Evolutionary conservation across 2,329 filamentous ascomycete genomes (phyloP).

Genomic region (Trichoderma atrobrunneum): DNA sequence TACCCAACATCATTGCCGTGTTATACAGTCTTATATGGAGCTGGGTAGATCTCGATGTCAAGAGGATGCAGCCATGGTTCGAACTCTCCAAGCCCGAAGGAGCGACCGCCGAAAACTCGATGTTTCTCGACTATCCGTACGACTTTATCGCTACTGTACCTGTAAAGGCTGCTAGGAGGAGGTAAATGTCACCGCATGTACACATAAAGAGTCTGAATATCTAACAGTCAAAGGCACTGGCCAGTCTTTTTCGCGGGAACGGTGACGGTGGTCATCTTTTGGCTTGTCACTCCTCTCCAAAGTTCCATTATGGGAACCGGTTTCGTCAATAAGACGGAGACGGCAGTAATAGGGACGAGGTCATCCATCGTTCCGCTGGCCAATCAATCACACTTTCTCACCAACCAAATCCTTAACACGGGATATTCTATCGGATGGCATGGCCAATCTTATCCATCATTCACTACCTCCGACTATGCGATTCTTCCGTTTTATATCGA

Average conservation of each 20-base stretch:
- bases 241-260: constrained; percentile 40
- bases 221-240: constrained; percentile 24
- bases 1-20: constrained; percentile 53
- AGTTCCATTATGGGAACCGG: constrained; percentile 50
- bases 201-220: neutral
- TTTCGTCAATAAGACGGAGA: constrained; percentile 25
- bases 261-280: constrained; percentile 51
- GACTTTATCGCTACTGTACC: constrained; percentile 37
- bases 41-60: constrained; percentile 59
- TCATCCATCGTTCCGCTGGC: neutral
- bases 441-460: constrained; percentile 42
- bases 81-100: constrained; percentile 50
- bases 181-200: constrained; percentile 10
- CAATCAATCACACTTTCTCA: neutral
- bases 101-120: constrained; percentile 41
- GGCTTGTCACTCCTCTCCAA: constrained; percentile 54
- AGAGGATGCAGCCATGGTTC: constrained; percentile 59
- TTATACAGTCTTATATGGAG: constrained; percentile 56
- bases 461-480: constrained; percentile 42
- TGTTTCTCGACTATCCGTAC: constrained; percentile 53
- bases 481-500: constrained; percentile 40
- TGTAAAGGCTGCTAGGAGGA: constrained; percentile 28
- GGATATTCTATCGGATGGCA: constrained; percentile 48
- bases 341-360: neutral
- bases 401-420: constrained; percentile 38